Conservation (phyloP, 129 eudicot genomes). For the Arctium lappa region DNA sequence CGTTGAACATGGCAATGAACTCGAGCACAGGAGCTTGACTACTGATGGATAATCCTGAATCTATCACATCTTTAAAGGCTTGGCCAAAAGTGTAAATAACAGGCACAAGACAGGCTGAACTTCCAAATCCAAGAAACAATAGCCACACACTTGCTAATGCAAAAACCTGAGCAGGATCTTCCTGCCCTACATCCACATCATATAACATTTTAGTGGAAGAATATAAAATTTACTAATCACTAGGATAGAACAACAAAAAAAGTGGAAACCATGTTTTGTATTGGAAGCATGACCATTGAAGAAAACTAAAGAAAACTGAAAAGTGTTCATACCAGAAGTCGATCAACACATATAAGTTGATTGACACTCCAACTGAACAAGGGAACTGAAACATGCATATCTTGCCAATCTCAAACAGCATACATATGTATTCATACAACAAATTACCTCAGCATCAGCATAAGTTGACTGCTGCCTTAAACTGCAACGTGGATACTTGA, state of each 20-base stretch:
- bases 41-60: slow-evolving; percentile 40
- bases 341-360: background rate
- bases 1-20: slow-evolving; percentile 54
- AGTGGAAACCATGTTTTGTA: background rate
- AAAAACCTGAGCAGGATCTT: slow-evolving; percentile 93
- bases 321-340: background rate
- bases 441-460: slow-evolving; percentile 92
- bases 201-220: slow-evolving; percentile 46
- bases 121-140: slow-evolving; percentile 77
- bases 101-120: slow-evolving; percentile 75
- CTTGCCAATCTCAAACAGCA: background rate
- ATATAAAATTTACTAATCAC: slow-evolving; percentile 4
- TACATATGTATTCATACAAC: background rate
- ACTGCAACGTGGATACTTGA: slow-evolving; percentile 96
- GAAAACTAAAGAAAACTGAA: background rate
- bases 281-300: background rate
- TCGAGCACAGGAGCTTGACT: slow-evolving; percentile 52
- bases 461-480: slow-evolving; percentile 82
- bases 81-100: slow-evolving; percentile 54
- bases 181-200: slow-evolving; percentile 99
- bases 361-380: background rate
- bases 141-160: slow-evolving; percentile 93
- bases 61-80: slow-evolving; percentile 68
- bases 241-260: background rate
- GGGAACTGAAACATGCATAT: background rate